phyloP scores from a whole-genome alignment of 2,329 filamentous ascomycete species.

The Microdochium bolleyi region DNA sequence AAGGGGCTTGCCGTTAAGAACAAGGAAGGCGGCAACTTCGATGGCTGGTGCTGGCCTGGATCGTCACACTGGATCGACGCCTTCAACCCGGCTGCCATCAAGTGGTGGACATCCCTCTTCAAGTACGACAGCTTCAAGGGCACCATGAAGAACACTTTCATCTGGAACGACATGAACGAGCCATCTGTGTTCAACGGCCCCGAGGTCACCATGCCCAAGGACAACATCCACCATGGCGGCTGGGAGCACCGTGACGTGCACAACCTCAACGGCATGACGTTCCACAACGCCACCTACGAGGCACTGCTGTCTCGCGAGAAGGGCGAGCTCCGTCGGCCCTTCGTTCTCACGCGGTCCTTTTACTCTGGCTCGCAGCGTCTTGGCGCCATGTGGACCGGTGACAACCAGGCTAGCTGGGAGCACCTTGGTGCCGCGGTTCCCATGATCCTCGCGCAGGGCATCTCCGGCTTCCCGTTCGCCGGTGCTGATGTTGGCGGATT shows the following conservation, averaged over 20 bases:
- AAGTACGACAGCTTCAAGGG: slow-evolving; percentile 84
- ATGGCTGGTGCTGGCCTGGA: slow-evolving; percentile 98
- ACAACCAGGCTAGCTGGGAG: slow-evolving; percentile 90
- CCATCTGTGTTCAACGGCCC: slow-evolving; percentile 98
- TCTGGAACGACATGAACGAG: slow-evolving; percentile 99
- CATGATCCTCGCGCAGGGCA: slow-evolving; percentile 89
- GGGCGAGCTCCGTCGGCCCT: slow-evolving; percentile 77
- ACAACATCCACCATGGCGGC: slow-evolving; percentile 82
- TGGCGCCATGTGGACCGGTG: slow-evolving; percentile 97
- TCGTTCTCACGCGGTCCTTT: slow-evolving; percentile 88
- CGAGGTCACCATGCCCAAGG: slow-evolving; percentile 97
- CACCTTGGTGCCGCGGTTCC: slow-evolving; percentile 85
- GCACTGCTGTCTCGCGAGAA: slow-evolving; percentile 79
- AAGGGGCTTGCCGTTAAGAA: slow-evolving; percentile 80
- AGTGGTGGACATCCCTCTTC: slow-evolving; percentile 90
- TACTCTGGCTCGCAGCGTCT: slow-evolving; percentile 84
- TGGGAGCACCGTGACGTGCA: slow-evolving; percentile 98
- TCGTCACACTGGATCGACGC: slow-evolving; percentile 94
- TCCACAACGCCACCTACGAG: slow-evolving; percentile 88
- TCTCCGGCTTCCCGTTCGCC: slow-evolving; percentile 87
- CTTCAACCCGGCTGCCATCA: slow-evolving; percentile 84
- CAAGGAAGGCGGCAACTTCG: slow-evolving; percentile 82
- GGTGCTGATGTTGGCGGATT: slow-evolving; percentile 96
- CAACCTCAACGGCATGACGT: slow-evolving; percentile 91
- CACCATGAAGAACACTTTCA: slow-evolving; percentile 76